phyloP scores from a whole-genome alignment of 352 stramenopile genomes.

The Phytopythium aichiense region DNA sequence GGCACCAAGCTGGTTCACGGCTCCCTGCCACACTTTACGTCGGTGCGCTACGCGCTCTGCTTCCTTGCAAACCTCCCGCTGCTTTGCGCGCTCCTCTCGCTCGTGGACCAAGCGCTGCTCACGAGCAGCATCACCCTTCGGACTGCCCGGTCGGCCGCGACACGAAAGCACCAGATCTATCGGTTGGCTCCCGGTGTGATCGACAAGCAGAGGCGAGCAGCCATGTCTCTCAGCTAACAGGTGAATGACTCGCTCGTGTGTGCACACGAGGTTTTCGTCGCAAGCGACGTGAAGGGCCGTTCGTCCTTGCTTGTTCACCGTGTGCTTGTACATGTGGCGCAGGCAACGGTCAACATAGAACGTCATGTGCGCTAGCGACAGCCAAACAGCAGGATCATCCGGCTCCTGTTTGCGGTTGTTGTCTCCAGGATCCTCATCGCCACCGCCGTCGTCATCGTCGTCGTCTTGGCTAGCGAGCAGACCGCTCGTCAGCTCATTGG shows the following conservation, averaged over 20 bases:
- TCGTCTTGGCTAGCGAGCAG: constrained; percentile 10
- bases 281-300: constrained; percentile 70
- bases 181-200: constrained; percentile 37
- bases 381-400: constrained; percentile 39
- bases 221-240: constrained; percentile 46
- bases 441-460: constrained; percentile 19
- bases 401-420: constrained; percentile 21
- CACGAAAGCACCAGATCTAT: constrained; percentile 44
- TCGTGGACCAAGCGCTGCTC: constrained; percentile 27
- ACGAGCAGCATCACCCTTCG: constrained; percentile 27
- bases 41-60: constrained; percentile 24
- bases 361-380: constrained; percentile 37
- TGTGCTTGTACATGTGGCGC: constrained; percentile 58
- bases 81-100: constrained; percentile 24
- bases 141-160: constrained; percentile 56
- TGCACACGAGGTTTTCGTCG: constrained; percentile 82
- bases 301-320: constrained; percentile 55
- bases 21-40: constrained; percentile 34
- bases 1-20: constrained; percentile 31
- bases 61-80: constrained; percentile 27
- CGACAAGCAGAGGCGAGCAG: constrained; percentile 43
- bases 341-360: constrained; percentile 65
- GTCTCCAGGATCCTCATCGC: constrained; percentile 17
- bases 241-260: constrained; percentile 63
- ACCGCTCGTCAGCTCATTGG: not conserved